Evolutionary conservation across 2,329 filamentous ascomycete species (phyloP).

Genomic region (Fusarium kyushuense): DNA sequence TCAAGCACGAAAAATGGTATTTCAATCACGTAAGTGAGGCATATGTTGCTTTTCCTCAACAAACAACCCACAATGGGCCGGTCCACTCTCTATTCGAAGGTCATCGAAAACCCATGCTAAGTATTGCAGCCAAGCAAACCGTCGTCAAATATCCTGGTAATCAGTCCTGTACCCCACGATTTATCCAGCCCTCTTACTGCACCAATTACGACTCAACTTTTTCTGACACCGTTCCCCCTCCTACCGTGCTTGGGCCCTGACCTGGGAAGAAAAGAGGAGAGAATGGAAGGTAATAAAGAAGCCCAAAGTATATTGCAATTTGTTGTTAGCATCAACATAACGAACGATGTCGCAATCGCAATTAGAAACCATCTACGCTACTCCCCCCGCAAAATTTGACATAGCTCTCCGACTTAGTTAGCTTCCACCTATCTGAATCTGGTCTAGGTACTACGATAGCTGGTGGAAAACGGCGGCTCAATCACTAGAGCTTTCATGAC

Average conservation of each 20-base stretch:
- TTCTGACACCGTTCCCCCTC: conserved; percentile 12
- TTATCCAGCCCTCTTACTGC: not conserved
- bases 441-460: conserved; percentile 5
- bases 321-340: not conserved
- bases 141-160: conserved; percentile 12
- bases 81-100: not conserved
- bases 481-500: conserved; percentile 14
- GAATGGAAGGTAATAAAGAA: not conserved
- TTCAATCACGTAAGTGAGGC: conserved; percentile 2
- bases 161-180: conserved; percentile 29
- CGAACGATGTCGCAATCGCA: conserved; percentile 11
- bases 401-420: conserved; percentile 11
- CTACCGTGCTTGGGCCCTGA: conserved; percentile 4
- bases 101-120: not conserved
- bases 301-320: not conserved
- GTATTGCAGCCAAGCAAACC: conserved; percentile 13
- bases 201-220: conserved; percentile 19
- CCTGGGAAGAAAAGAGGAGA: not conserved
- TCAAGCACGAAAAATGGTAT: not conserved
- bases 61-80: not conserved
- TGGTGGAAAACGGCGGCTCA: conserved; percentile 36
- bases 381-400: conserved; percentile 10
- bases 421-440: conserved; percentile 19
- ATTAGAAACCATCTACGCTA: not conserved
- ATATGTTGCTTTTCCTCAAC: conserved; percentile 5